Conservation (phyloP, 805 yeast genomes). For the Komagataella populi region DNA sequence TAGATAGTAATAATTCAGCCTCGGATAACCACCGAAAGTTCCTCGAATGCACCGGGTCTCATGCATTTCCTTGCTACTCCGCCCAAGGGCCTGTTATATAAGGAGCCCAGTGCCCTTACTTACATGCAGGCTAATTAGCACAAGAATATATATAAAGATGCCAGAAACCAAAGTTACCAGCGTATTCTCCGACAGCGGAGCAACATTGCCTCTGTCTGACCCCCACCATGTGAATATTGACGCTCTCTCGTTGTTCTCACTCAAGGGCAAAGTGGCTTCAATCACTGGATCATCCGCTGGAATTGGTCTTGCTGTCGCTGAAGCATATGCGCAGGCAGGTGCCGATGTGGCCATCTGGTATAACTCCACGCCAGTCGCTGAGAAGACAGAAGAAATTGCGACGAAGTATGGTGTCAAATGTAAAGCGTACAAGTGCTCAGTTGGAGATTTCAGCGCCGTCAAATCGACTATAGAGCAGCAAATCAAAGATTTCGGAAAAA, state of each 20-base stretch:
- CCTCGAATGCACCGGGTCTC: neutral
- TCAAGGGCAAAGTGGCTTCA: constrained; percentile 76
- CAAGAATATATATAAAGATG: neutral
- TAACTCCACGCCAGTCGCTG: constrained; percentile 49
- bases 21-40: neutral
- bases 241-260: constrained; percentile 37
- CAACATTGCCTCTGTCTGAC: neutral
- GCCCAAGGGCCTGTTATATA: neutral
- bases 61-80: neutral
- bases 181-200: neutral
- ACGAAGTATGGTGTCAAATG: constrained; percentile 45
- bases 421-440: constrained; percentile 51
- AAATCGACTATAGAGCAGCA: constrained; percentile 34
- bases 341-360: constrained; percentile 70
- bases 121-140: neutral
- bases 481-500: constrained; percentile 58
- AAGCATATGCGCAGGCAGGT: constrained; percentile 77
- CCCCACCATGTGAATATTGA: neutral
- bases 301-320: constrained; percentile 71
- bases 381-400: constrained; percentile 41
- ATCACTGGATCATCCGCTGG: constrained; percentile 81
- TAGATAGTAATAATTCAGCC: neutral
- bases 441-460: constrained; percentile 36
- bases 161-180: neutral
- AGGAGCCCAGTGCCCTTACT: neutral